phyloP scores from a whole-genome alignment of 495 filamentous ascomycete genomes.

The Tuber indicum region DNA sequence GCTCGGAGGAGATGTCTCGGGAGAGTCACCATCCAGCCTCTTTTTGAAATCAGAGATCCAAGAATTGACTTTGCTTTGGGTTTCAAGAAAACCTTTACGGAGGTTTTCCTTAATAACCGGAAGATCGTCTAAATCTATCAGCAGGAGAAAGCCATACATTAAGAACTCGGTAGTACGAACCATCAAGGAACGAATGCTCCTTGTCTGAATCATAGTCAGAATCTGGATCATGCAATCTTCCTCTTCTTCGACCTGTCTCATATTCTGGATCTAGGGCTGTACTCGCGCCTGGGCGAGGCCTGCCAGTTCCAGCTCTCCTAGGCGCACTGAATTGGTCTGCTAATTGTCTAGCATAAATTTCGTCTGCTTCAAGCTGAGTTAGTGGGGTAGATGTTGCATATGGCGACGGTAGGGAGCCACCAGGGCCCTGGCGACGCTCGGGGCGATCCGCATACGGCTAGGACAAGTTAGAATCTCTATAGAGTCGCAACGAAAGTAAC shows the following conservation, averaged over 20 bases:
- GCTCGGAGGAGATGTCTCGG: slow-evolving; percentile 34
- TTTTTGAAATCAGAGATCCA: slow-evolving; percentile 90
- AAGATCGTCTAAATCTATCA: slow-evolving; percentile 61
- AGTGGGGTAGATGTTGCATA: slow-evolving; percentile 53
- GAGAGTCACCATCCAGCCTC: slow-evolving; percentile 69
- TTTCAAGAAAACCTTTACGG: slow-evolving; percentile 89
- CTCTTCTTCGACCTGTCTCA: neutral
- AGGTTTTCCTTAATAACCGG: slow-evolving; percentile 90
- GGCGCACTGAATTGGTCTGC: slow-evolving; percentile 61
- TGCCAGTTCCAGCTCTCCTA: slow-evolving; percentile 22
- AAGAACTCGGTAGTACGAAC: slow-evolving; percentile 43
- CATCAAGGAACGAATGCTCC: slow-evolving; percentile 84
- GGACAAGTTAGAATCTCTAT: slow-evolving; percentile 9
- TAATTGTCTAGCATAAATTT: slow-evolving; percentile 86
- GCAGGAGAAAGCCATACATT: slow-evolving; percentile 5
- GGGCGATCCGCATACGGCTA: slow-evolving; percentile 20
- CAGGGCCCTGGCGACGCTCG: slow-evolving; percentile 11
- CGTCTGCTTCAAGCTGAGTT: slow-evolving; percentile 82
- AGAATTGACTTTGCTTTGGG: slow-evolving; percentile 82
- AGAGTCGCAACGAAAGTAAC: neutral
- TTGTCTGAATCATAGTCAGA: slow-evolving; percentile 54
- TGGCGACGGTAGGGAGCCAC: neutral
- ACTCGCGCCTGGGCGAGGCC: neutral
- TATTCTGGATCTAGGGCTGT: neutral
- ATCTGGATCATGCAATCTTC: slow-evolving; percentile 37